Evolutionary conservation across 345 rosid genomes (phyloP).

Genomic region (Diplotaxis tenuifolia): DNA sequence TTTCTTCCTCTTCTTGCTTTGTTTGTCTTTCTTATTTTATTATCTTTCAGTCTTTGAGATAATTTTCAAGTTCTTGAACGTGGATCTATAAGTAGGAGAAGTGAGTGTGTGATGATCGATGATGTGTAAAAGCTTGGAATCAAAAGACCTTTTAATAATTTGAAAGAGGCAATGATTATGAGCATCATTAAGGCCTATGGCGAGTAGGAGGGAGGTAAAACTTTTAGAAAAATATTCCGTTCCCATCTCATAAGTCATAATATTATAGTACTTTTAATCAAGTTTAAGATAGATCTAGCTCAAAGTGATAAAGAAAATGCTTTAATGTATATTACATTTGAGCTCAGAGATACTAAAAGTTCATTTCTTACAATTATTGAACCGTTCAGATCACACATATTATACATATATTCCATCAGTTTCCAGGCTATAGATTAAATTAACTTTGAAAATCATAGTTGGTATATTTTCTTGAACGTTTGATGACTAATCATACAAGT

Average conservation of each 20-base stretch:
- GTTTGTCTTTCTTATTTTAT: neutral
- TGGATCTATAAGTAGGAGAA: conserved; percentile 25
- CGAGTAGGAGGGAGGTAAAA: conserved; percentile 11
- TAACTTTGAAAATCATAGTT: neutral
- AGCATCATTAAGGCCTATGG: conserved; percentile 37
- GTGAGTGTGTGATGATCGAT: conserved; percentile 30
- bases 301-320: neutral
- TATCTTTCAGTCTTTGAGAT: neutral
- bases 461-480: neutral
- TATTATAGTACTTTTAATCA: conserved; percentile 13
- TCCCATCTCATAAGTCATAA: neutral
- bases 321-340: neutral
- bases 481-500: neutral
- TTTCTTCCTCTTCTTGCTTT: neutral
- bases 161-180: conserved; percentile 36
- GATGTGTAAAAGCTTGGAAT: conserved; percentile 35
- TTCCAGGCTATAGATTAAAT: neutral
- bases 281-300: conserved; percentile 13
- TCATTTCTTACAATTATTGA: neutral
- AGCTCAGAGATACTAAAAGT: neutral
- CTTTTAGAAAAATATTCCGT: conserved; percentile 6
- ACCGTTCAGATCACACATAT: neutral
- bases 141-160: conserved; percentile 37
- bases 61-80: conserved; percentile 12
- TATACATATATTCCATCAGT: neutral